phyloP scores from a whole-genome alignment of 2,329 filamentous ascomycete genomes.

The Verticillium nubilum region DNA sequence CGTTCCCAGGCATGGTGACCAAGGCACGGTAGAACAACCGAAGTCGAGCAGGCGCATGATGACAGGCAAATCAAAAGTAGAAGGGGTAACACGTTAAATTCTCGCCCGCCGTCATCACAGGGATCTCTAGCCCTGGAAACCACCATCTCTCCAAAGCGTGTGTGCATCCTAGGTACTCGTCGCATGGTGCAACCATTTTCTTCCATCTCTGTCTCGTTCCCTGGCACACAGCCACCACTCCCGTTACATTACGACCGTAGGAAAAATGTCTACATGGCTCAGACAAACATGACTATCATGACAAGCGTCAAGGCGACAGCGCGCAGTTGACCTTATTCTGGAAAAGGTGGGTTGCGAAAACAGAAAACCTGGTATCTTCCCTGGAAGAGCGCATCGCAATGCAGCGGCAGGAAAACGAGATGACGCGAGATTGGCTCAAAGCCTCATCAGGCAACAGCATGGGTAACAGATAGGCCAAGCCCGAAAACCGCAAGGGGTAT shows the following conservation, averaged over 20 bases:
- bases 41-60: no score
- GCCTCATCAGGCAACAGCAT: neutral
- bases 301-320: neutral
- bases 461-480: neutral
- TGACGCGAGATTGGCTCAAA: neutral
- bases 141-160: neutral
- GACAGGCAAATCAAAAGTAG: neutral
- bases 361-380: neutral
- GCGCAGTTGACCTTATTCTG: neutral
- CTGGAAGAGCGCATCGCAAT: neutral
- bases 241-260: neutral
- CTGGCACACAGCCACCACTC: neutral
- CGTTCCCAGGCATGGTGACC: no score
- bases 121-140: neutral
- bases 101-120: neutral
- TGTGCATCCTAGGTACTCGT: neutral
- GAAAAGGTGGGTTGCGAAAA: neutral
- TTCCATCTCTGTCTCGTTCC: neutral
- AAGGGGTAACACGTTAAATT: neutral
- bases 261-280: neutral
- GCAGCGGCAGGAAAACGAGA: neutral
- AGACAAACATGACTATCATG: conserved; percentile 2
- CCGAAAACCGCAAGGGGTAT: neutral
- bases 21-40: no score
- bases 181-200: neutral